A percentile compares a stretch with the other conserved stretches of the same genome.
Evolutionary conservation across 2,329 filamentous ascomycete genomes (phyloP).

Genomic region (Hymenotorrendiella dingleyae): DNA sequence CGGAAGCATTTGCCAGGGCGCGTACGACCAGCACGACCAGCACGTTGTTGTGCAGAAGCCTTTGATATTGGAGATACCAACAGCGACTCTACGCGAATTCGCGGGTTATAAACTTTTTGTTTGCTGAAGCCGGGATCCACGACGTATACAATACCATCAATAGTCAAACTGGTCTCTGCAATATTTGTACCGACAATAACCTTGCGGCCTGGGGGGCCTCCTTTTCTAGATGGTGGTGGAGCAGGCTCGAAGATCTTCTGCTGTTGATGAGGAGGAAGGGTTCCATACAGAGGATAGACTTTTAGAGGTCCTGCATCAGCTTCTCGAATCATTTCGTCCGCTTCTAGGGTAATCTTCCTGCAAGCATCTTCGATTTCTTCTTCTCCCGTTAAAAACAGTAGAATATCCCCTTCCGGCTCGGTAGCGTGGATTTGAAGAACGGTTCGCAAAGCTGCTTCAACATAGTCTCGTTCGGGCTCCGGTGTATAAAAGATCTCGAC

Average conservation of each 20-base stretch:
- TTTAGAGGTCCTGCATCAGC: slow-evolving; percentile 84
- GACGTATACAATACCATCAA: slow-evolving; percentile 97
- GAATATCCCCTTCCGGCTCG: slow-evolving; percentile 85
- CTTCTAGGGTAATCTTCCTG: slow-evolving; percentile 84
- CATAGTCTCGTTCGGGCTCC: slow-evolving; percentile 92
- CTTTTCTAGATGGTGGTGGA: slow-evolving; percentile 63
- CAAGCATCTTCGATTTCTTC: slow-evolving; percentile 98
- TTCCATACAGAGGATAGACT: slow-evolving; percentile 91
- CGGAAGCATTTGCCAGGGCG: slow-evolving; percentile 97
- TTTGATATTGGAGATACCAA: slow-evolving; percentile 98
- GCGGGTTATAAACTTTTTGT: slow-evolving; percentile 98
- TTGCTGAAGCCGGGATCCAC: slow-evolving; percentile 99
- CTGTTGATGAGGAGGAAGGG: slow-evolving; percentile 85
- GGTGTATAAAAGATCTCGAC: slow-evolving; percentile 99
- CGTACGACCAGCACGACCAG: slow-evolving; percentile 98
- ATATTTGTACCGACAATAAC: slow-evolving; percentile 95
- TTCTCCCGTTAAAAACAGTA: slow-evolving; percentile 94
- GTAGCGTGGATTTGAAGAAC: slow-evolving; percentile 95
- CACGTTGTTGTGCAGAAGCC: slow-evolving; percentile 92
- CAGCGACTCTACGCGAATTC: slow-evolving; percentile 91
- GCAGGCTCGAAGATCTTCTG: slow-evolving; percentile 93
- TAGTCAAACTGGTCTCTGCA: slow-evolving; percentile 93
- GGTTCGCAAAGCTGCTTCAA: slow-evolving; percentile 89
- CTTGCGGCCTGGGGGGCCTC: slow-evolving; percentile 85
- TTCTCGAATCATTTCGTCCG: slow-evolving; percentile 86